Evolutionary conservation across 140 eudicot species (phyloP), one percentile per base, ranked within the genome.

Genomic region (Artemisia princeps): DNA sequence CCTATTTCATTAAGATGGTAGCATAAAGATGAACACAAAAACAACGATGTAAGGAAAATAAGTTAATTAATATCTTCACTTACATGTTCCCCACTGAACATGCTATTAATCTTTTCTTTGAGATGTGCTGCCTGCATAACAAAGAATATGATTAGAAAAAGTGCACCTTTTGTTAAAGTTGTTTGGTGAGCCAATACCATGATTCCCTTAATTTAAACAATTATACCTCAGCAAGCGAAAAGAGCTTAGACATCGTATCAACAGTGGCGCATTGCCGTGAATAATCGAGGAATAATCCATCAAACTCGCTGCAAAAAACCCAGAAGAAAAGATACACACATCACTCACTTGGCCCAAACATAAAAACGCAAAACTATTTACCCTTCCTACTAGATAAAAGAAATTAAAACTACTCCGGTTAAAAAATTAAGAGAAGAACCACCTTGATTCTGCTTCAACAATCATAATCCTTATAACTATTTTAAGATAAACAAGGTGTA

Each of bases 31-130:
- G 62, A 37, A 54, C 51, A 26, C 33, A 3, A 26, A 3, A 26
- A 26, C 6, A 26, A 0, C 33, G 6, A 26, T 26, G 6, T 3
- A 26, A 26, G 33, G 33, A 26, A 3, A 26, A 26, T 26, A 26
- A 26, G 33, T 26, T 3, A 26, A 3, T 26, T 26, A 26, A 3
- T 26, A 52, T 10, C 10, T 51, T 65, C 28, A 79, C 96, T 85
- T 82, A 88, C 96, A 73, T 76, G 92, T 62, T 88, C 98, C 67
- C 98, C 98, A 65, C 68, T 83, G 74, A 85, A 88, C 98, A 92
- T 92, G 56, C 86, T 67, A 64, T 68, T 63, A 55, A 92, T 85
- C 84, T 92, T 92, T 60, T 82, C 77, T 73, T 88, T 88, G 51
- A 92, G 87, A 44, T 64, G 78, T 62, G 96, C 94, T 37, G 85